phyloP scores from a whole-genome alignment of 139 green algal genomes.

The Picochlorum costavermella region DNA sequence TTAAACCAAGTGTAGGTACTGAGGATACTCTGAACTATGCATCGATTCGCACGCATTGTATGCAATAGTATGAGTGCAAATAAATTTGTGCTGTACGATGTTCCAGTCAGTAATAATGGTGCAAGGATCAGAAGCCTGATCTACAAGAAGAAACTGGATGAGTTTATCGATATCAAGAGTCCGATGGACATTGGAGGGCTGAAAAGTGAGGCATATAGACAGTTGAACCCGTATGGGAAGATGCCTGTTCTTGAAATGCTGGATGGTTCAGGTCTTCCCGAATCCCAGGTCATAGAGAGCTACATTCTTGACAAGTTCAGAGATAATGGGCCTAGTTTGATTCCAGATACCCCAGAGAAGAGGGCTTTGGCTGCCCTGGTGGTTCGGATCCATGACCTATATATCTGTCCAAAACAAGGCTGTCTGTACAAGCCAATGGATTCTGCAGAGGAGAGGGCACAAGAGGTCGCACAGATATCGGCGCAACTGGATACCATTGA shows the following conservation, averaged over 20 bases:
- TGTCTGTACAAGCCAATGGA: constrained; percentile 60
- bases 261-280: constrained; percentile 47
- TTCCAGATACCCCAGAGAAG: constrained; percentile 40
- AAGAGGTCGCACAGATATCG: constrained; percentile 40
- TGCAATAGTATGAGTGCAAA: not conserved
- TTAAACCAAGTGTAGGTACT: too few relatives aligned
- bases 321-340: constrained; percentile 30
- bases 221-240: constrained; percentile 45
- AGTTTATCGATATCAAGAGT: constrained; percentile 41
- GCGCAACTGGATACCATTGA: constrained; percentile 64
- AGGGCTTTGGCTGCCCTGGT: constrained; percentile 34
- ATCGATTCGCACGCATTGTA: too few relatives aligned
- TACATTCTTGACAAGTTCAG: constrained; percentile 67
- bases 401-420: constrained; percentile 56
- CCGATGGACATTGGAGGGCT: constrained; percentile 48
- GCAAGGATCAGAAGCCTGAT: constrained; percentile 40
- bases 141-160: constrained; percentile 53
- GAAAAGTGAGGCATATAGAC: constrained; percentile 28
- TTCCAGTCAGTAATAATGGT: constrained; percentile 56
- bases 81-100: constrained; percentile 47
- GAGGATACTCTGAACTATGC: too few relatives aligned
- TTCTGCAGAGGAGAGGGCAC: constrained; percentile 28
- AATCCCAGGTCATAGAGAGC: constrained; percentile 55
- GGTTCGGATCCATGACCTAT: constrained; percentile 58
- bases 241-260: constrained; percentile 63